Evolutionary conservation across 78 protist species (phyloP), one percentile per base, ranked within the genome.

Genomic region (Cavenderia fasciculata): DNA sequence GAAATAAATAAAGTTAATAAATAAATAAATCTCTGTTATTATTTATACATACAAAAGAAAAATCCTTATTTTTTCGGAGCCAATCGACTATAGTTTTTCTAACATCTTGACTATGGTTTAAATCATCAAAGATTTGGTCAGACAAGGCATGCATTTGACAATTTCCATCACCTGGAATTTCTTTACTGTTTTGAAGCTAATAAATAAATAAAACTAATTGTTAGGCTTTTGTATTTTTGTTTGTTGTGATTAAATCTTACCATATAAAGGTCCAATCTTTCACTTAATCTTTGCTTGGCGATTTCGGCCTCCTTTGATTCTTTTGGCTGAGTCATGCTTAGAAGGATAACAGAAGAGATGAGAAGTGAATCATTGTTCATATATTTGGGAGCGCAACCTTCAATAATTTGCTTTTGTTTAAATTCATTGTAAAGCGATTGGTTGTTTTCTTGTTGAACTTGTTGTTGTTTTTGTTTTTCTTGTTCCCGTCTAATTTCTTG

Each of bases 21-120:
- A 14, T 14, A 61, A 61, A 12, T 33, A 14, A 61, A 12, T 36
- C 12, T 14, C 12, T 40, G 38, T 14, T 61, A 40, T 12, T 8
- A 61, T 40, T 12, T 14, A 12, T 49, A 49, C 54, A 18, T 49
- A 49, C 54, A 47, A 63, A 63, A 38, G 11, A 46, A 27, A 79
- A 68, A 33, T 82, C 90, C 33, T 82, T 82, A 38, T 86, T 86
- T 34, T 70, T 71, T 66, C 92, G 49, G 11, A 86, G 31, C 92
- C 92, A 86, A 52, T 62, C 76, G 10, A 86, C 92, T 31, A 86
- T 86, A 12, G 92, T 71, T 47, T 86, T 86, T 86, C 92, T 86
- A 52, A 86, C 59, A 0, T 86, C 85, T 71, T 34, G 72, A 57
- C 70, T 52, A 43, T 71, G 92, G 19, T 14, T 38, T 19, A 82